A percentile compares a stretch with the other conserved stretches of the same genome.
phyloP scores from a whole-genome alignment of 2,329 filamentous ascomycete genomes.

The Calonectria multiphialidica region DNA sequence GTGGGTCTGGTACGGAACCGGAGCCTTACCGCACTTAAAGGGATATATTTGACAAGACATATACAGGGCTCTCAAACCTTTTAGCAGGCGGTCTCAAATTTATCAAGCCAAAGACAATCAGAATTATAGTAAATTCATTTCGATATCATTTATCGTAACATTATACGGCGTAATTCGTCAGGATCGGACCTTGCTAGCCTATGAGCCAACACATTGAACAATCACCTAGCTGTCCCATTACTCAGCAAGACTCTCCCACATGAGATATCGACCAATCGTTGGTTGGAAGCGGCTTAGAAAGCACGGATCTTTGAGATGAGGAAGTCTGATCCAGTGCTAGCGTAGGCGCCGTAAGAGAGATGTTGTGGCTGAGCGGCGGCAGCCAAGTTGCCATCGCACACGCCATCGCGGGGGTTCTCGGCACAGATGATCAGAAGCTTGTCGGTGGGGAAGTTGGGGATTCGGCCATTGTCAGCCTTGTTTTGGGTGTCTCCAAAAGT shows the following conservation, averaged over 20 bases:
- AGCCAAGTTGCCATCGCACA: slow-evolving; percentile 3
- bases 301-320: neutral
- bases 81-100: too few relatives aligned
- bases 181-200: too few relatives aligned
- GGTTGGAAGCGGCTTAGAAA: neutral
- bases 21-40: too few relatives aligned
- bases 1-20: too few relatives aligned
- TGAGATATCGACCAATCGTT: neutral
- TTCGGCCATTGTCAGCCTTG: neutral
- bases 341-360: slow-evolving; percentile 1
- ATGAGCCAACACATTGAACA: neutral
- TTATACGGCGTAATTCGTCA: too few relatives aligned
- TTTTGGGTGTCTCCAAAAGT: slow-evolving; percentile 10
- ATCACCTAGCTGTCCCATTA: neutral
- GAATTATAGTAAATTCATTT: too few relatives aligned
- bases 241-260: neutral
- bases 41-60: too few relatives aligned
- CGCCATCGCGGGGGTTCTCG: slow-evolving; percentile 7
- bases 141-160: too few relatives aligned
- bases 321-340: neutral
- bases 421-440: slow-evolving; percentile 5
- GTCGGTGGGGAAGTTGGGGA: slow-evolving; percentile 8
- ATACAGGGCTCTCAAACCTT: too few relatives aligned
- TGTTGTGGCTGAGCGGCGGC: neutral
- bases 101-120: too few relatives aligned